Evolutionary conservation across 257 asterid genomes (phyloP), one percentile per base, ranked within the genome.

Genomic region (Nicotiana paniculata): DNA sequence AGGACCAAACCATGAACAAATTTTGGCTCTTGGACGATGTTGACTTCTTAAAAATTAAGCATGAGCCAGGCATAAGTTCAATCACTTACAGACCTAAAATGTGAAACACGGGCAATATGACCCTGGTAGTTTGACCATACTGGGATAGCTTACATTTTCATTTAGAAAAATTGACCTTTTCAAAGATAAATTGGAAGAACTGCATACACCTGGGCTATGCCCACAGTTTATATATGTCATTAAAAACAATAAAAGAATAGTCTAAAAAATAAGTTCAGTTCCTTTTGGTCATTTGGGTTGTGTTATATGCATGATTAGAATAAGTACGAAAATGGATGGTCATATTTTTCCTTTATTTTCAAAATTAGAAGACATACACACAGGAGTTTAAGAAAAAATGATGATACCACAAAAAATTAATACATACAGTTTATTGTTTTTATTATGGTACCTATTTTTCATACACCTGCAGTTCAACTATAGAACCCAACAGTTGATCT

Each of bases 131-230:
- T 68, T 35, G 76, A 51, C 51, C 16, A 7, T 33, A 33, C 75
- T 67, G 76, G 76, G 28, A 67, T 33, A 67, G 76, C 76, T 33
- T 67, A 67, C 76, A 67, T 67, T 67, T 66, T 67, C 76, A 16
- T 67, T 67, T 17, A 65, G 72, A 9, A 32, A 15, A 65, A 10
- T 35, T 8, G 15, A 67, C 53, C 18, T 67, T 17, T 67, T 48
- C 76, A 35, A 67, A 33, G 76, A 35, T 17, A 28, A 67, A 67
- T 16, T 35, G 76, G 76, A 67, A 67, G 13, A 67, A 67, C 75
- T 66, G 51, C 76, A 67, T 67, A 13, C 9, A 6, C 53, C 43
- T 67, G 51, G 28, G 18, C 46, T 35, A 67, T 67, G 76, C 53
- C 76, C 35, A 35, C 16, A 33, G 53, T 67, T 10, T 67, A 35